Evolutionary conservation across 1,139 yeast species (phyloP).

Genomic region (Eremothecium cymbalariae): DNA sequence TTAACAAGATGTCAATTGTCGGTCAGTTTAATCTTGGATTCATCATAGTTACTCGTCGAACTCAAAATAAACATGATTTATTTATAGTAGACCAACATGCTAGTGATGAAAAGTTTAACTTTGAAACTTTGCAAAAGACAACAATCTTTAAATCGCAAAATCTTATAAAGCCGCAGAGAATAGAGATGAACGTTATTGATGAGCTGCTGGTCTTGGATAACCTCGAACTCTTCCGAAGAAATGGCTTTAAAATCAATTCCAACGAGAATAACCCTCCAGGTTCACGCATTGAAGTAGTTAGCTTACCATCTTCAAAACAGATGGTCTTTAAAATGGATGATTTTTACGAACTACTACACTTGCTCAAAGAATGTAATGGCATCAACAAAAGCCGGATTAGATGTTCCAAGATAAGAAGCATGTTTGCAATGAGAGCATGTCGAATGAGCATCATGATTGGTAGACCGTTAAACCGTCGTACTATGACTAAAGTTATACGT

Average conservation of each 20-base stretch:
- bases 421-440: conserved; percentile 94
- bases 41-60: conserved; percentile 54
- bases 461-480: conserved; percentile 44
- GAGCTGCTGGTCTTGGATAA: conserved; percentile 62
- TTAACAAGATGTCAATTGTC: conserved; percentile 60
- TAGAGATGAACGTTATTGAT: conserved; percentile 71
- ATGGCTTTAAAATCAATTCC: conserved; percentile 63
- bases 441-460: conserved; percentile 94
- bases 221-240: conserved; percentile 46
- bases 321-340: conserved; percentile 61
- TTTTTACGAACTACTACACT: conserved; percentile 64
- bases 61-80: conserved; percentile 42
- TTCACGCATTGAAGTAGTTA: conserved; percentile 42
- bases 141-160: conserved; percentile 60
- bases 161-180: conserved; percentile 53
- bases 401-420: conserved; percentile 70
- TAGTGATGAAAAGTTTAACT: conserved; percentile 88
- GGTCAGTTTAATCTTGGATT: conserved; percentile 95
- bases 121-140: conserved; percentile 55
- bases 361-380: conserved; percentile 42
- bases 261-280: conserved; percentile 47
- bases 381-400: conserved; percentile 38
- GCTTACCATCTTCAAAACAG: conserved; percentile 69
- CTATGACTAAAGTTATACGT: conserved; percentile 61
- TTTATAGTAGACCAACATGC: conserved; percentile 97